Conservation (phyloP, 208 protist genomes). For the Crithidia fasciculata region DNA sequence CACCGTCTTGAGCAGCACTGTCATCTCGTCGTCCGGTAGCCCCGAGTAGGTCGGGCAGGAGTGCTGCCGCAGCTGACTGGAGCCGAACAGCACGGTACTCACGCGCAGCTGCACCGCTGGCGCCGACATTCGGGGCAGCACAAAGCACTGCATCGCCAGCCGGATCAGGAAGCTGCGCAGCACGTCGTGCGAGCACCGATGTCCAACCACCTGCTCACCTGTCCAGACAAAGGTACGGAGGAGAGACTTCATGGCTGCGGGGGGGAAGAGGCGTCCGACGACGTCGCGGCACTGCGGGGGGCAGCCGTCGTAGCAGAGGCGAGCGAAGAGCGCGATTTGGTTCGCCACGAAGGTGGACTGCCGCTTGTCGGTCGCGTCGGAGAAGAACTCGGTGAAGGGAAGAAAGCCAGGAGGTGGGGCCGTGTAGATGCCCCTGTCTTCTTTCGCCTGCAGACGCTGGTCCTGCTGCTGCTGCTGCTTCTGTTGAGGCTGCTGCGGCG, state of each 20-base stretch:
- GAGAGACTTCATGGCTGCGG: conserved; percentile 47
- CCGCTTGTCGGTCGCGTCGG: conserved; percentile 22
- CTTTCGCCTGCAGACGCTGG: background rate
- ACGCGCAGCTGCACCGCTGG: conserved; percentile 62
- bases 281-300: conserved; percentile 48
- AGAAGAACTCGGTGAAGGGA: conserved; percentile 50
- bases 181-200: conserved; percentile 37
- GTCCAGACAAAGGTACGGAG: conserved; percentile 53
- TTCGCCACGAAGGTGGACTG: conserved; percentile 44
- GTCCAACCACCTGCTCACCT: conserved; percentile 43
- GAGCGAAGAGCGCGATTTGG: conserved; percentile 62
- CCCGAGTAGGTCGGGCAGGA: conserved; percentile 38
- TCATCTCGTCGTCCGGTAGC: conserved; percentile 59
- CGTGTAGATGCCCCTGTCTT: background rate
- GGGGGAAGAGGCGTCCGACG: conserved; percentile 48
- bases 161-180: conserved; percentile 66
- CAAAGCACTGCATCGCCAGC: conserved; percentile 63
- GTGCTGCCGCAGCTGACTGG: conserved; percentile 55
- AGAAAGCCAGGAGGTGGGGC: background rate
- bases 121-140: conserved; percentile 47
- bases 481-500: background rate
- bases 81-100: conserved; percentile 71
- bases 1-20: conserved; percentile 44
- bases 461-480: background rate
- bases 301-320: conserved; percentile 72